Conservation (phyloP, 495 filamentous ascomycete species). For the Trichoderma reesei region DNA sequence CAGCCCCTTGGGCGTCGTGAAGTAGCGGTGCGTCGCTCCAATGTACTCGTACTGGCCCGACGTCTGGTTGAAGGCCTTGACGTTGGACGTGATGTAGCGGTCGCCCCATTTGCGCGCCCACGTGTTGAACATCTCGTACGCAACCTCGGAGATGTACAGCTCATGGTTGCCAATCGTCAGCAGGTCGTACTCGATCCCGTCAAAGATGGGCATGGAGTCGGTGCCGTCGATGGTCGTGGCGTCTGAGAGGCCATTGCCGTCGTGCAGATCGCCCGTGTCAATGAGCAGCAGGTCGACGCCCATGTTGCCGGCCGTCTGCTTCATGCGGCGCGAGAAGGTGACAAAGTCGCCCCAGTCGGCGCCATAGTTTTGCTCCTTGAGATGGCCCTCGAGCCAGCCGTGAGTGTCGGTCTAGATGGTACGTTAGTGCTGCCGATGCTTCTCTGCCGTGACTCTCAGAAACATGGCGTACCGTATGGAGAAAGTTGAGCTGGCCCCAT, state of each 20-base stretch:
- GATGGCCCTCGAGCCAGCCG: constrained; percentile 76
- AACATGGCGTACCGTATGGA: constrained; percentile 48
- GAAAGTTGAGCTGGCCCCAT: constrained; percentile 80
- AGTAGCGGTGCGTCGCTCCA: constrained; percentile 61
- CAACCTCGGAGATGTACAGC: constrained; percentile 51
- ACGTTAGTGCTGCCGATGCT: too few species aligned
- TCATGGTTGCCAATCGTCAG: constrained; percentile 63
- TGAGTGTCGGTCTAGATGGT: constrained; percentile 48
- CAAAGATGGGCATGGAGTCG: constrained; percentile 61
- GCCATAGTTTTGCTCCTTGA: constrained; percentile 67
- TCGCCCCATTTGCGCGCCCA: constrained; percentile 34
- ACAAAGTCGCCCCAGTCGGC: constrained; percentile 87
- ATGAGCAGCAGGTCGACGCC: constrained; percentile 67
- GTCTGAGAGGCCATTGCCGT: constrained; percentile 69
- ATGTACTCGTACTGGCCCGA: constrained; percentile 56
- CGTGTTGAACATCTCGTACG: constrained; percentile 27
- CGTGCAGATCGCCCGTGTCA: constrained; percentile 61
- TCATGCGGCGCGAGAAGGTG: constrained; percentile 64
- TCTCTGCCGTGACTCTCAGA: too few species aligned
- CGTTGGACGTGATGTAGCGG: constrained; percentile 67
- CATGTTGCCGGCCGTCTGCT: constrained; percentile 51
- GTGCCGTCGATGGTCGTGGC: constrained; percentile 66
- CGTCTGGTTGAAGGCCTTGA: constrained; percentile 59
- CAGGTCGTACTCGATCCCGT: constrained; percentile 43
- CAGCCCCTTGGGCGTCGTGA: constrained; percentile 62